phyloP scores from a whole-genome alignment of 163 green algal genomes.

The Volvox carteri region DNA sequence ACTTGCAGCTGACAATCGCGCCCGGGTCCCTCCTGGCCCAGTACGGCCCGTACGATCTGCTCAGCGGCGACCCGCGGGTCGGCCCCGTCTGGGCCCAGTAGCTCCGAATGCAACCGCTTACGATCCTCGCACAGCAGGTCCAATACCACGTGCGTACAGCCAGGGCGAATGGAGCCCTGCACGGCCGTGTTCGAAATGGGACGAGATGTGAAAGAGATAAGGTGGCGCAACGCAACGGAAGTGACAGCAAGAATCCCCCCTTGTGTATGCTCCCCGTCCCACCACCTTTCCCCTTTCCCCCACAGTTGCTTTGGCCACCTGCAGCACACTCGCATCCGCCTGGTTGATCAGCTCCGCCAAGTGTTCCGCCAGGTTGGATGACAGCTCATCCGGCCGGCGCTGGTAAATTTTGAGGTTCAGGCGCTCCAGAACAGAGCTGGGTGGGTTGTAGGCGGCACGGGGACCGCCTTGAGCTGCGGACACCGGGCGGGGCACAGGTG shows the following conservation, averaged over 20 bases:
- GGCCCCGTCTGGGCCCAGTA: neutral
- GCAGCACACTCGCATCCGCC: neutral
- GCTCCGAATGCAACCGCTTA: neutral
- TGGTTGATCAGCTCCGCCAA: neutral
- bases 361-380: constrained; percentile 14
- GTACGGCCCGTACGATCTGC: neutral
- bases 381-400: constrained; percentile 36
- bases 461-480: neutral
- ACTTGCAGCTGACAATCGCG: neutral
- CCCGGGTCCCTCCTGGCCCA: neutral
- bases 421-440: constrained; percentile 4
- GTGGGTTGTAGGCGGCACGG: neutral
- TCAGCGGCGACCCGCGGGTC: neutral
- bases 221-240: too few species aligned
- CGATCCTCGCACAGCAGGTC: constrained; percentile 27
- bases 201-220: too few species aligned
- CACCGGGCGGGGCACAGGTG: neutral
- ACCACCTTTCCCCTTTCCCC: too few species aligned
- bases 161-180: constrained; percentile 42
- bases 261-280: too few species aligned
- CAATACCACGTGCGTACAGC: constrained; percentile 37
- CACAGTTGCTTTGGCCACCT: too few species aligned
- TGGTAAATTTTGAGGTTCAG: constrained; percentile 47
- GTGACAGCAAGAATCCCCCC: too few species aligned
- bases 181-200: too few species aligned